Evolutionary conservation across 2,329 filamentous ascomycete genomes (phyloP).

Genomic region (Calonectria pseudoturangicola): DNA sequence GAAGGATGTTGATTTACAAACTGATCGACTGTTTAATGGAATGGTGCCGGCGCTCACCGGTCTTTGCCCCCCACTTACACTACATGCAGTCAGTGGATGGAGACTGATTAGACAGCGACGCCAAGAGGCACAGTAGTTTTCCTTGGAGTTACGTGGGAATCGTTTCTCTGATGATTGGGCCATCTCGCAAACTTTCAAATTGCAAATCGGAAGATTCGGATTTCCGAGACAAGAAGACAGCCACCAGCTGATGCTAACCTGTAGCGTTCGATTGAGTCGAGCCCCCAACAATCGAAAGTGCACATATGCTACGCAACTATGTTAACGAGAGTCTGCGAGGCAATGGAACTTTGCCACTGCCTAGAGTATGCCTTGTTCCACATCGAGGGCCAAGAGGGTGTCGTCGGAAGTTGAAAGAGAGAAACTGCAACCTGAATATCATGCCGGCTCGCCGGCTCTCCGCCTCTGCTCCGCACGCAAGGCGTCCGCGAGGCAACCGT

Average conservation of each 20-base stretch:
- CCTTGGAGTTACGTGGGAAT: background rate
- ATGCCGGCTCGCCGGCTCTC: background rate
- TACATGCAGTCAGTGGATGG: background rate
- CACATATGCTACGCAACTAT: conserved; percentile 6
- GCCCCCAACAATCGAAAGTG: conserved; percentile 2
- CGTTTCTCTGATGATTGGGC: background rate
- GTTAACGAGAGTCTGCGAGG: background rate
- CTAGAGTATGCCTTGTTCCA: conserved; percentile 18
- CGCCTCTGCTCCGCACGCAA: conserved; percentile 23
- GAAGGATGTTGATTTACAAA: background rate
- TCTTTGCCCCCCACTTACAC: background rate
- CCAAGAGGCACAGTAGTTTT: background rate
- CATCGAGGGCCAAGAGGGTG: conserved; percentile 5
- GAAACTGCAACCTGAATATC: background rate
- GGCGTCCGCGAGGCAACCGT: conserved; percentile 27
- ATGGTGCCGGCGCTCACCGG: background rate
- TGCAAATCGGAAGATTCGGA: conserved; percentile 4
- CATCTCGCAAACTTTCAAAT: background rate
- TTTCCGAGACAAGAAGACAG: conserved; percentile 2
- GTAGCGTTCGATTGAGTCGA: background rate
- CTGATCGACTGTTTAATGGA: background rate
- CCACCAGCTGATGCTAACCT: background rate
- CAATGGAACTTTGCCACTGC: conserved; percentile 2
- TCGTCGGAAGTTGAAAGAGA: background rate
- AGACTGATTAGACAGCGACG: background rate